These are phyloP conservation scores for Colletotrichum eremochloae DNA, from an alignment of 2,329 filamentous ascomycete genomes.

Conservation along the genomic window DNA sequence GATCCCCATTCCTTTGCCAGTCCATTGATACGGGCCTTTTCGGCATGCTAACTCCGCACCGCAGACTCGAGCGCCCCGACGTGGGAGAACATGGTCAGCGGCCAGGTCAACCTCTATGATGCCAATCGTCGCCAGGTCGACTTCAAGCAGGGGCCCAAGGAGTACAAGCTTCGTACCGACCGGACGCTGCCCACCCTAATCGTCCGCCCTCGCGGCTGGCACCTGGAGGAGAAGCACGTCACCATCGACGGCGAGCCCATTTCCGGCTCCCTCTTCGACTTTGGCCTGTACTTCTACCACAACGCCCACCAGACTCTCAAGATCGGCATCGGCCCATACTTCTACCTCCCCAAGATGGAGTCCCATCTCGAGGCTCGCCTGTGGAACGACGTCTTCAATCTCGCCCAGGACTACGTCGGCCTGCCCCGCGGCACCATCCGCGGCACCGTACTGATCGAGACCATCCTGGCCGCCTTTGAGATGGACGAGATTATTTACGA, in stretches of 20 bases:
- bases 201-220: conserved; percentile 95
- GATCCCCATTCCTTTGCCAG: not conserved
- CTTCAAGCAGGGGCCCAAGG: conserved; percentile 95
- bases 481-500: conserved; percentile 99
- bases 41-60: conserved; percentile 8
- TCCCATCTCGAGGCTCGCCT: conserved; percentile 96
- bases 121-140: conserved; percentile 94
- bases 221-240: conserved; percentile 98
- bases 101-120: conserved; percentile 97
- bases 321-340: conserved; percentile 91
- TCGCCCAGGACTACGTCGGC: conserved; percentile 92
- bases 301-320: conserved; percentile 91
- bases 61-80: conserved; percentile 94
- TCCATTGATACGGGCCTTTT: not conserved
- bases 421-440: conserved; percentile 93
- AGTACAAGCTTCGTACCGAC: conserved; percentile 97
- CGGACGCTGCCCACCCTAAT: conserved; percentile 89
- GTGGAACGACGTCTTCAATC: conserved; percentile 98
- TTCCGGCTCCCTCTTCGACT: conserved; percentile 93
- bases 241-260: conserved; percentile 96
- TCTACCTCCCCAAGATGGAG: conserved; percentile 98
- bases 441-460: conserved; percentile 96
- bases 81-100: conserved; percentile 99
- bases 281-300: conserved; percentile 99
- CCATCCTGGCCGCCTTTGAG: conserved; percentile 96